A percentile compares a stretch with the other conserved stretches of the same genome.
Evolutionary conservation across 257 asterid genomes (phyloP).

Genomic region (Nicotiana obtusifolia): DNA sequence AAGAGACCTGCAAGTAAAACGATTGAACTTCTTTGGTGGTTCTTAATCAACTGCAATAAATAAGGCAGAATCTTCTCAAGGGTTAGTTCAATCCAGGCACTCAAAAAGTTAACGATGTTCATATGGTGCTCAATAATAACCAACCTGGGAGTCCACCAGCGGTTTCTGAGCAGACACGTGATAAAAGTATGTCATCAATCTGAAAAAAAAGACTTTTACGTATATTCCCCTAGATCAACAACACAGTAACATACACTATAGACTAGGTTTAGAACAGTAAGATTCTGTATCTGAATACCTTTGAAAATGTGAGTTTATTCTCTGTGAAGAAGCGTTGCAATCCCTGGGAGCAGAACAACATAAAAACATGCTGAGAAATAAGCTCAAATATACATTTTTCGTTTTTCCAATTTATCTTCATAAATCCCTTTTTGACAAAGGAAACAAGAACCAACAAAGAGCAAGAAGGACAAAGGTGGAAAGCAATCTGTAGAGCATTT

Average conservation of each 20-base stretch:
- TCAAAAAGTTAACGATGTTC: not conserved
- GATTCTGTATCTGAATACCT: conserved; percentile 36
- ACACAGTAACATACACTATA: not conserved
- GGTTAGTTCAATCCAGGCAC: not conserved
- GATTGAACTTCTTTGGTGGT: not conserved
- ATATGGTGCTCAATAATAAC: not conserved
- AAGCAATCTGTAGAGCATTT: not conserved
- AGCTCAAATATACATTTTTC: not conserved
- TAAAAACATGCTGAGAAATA: not conserved
- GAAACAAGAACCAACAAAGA: not conserved
- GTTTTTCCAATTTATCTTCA: not conserved
- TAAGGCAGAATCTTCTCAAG: not conserved
- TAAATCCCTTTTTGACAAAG: not conserved
- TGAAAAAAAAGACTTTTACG: conserved; percentile 1
- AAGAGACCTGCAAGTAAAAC: conserved; percentile 58
- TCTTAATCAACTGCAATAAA: not conserved
- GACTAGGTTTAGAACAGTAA: not conserved
- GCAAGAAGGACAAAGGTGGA: not conserved
- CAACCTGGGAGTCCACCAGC: conserved; percentile 96
- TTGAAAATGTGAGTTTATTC: conserved; percentile 80
- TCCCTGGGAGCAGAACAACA: conserved; percentile 42
- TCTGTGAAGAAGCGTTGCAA: conserved; percentile 92
- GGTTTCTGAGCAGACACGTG: conserved; percentile 96
- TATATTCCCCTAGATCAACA: not conserved
- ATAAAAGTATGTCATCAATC: conserved; percentile 91